Evolutionary conservation across 139 green algal species (phyloP).

Genomic region (Haematococcus lacustris): DNA sequence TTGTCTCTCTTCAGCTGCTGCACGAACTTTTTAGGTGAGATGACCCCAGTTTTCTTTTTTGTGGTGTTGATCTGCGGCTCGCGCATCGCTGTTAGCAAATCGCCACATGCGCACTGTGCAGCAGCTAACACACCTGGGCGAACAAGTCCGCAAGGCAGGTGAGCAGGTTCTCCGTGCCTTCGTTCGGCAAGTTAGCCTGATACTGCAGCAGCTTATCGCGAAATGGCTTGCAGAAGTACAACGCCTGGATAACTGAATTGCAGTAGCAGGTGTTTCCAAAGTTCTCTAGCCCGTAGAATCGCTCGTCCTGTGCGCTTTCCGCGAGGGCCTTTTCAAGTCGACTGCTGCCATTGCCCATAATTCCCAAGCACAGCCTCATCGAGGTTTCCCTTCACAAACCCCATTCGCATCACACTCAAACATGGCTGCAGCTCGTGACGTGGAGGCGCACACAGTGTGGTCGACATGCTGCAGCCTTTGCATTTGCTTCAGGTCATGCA

Average conservation of each 20-base stretch:
- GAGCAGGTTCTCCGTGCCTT: slow-evolving; percentile 80
- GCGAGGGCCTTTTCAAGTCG: slow-evolving; percentile 68
- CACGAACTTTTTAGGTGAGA: slow-evolving; percentile 87
- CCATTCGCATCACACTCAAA: no score
- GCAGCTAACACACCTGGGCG: slow-evolving; percentile 37
- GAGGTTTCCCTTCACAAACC: no score
- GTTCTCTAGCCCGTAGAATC: slow-evolving; percentile 96
- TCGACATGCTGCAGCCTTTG: no score
- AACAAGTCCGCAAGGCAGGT: slow-evolving; percentile 88
- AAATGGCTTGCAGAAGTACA: slow-evolving; percentile 88
- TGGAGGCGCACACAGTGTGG: no score
- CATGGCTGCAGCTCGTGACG: no score
- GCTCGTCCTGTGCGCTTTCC: slow-evolving; percentile 71
- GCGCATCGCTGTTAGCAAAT: neutral
- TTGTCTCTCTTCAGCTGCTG: slow-evolving; percentile 87
- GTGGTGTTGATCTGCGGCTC: slow-evolving; percentile 66
- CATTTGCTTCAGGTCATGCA: no score
- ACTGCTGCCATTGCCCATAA: slow-evolving; percentile 63
- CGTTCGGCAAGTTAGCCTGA: slow-evolving; percentile 28
- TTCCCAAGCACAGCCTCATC: no score
- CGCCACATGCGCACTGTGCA: neutral
- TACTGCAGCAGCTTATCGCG: slow-evolving; percentile 77
- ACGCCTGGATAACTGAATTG: slow-evolving; percentile 92
- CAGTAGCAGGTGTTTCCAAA: slow-evolving; percentile 99
- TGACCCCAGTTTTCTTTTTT: slow-evolving; percentile 82